Evolutionary conservation across 208 protist genomes (phyloP).

Genomic region (Trypanosoma conorhini): DNA sequence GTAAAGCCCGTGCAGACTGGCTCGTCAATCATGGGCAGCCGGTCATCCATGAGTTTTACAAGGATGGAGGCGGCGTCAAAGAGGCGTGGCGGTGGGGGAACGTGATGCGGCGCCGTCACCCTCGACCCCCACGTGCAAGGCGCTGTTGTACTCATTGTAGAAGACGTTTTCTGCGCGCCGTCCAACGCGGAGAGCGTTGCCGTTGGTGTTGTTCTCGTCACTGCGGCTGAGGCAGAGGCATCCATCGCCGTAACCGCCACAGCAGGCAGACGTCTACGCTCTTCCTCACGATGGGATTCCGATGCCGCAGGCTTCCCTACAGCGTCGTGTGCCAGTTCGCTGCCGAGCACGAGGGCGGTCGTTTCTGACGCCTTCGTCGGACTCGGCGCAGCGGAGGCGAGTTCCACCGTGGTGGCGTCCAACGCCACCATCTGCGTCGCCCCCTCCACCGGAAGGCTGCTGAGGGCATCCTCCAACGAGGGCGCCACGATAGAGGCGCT

Average conservation of each 20-base stretch:
- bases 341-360: not conserved
- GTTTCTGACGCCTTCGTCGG: not conserved
- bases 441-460: not conserved
- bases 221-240: no score
- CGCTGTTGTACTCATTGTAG: not conserved
- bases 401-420: not conserved
- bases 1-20: constrained; percentile 18
- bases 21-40: constrained; percentile 38
- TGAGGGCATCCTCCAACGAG: not conserved
- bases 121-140: constrained; percentile 2
- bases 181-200: not conserved
- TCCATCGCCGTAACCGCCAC: not conserved
- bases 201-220: not conserved
- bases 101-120: constrained; percentile 5
- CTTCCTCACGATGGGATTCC: not conserved
- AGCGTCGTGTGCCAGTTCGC: not conserved
- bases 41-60: constrained; percentile 64
- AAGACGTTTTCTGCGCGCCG: not conserved
- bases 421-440: not conserved
- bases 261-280: not conserved
- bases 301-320: not conserved
- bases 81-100: constrained; percentile 26
- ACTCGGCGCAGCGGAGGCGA: not conserved
- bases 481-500: constrained; percentile 1
- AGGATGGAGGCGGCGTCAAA: constrained; percentile 71